phyloP scores from a whole-genome alignment of 176 grass and related monocot species.

The Triticum timopheevii region DNA sequence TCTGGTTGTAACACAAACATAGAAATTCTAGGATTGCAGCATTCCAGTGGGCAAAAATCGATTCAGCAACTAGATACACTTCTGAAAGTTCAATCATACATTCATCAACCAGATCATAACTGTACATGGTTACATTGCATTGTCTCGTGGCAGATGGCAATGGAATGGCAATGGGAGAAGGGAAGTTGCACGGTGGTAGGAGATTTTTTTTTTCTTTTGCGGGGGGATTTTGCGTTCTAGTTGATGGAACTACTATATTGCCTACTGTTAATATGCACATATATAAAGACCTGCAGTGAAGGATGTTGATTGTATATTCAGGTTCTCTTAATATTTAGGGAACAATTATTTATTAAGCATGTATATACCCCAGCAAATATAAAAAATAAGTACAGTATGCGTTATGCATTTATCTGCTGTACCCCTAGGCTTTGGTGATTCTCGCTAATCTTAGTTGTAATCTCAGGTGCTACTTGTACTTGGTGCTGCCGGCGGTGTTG shows the following conservation, averaged over 20 bases:
- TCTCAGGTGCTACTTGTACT: slow-evolving; percentile 95
- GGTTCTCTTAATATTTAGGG: background rate
- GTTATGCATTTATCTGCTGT: background rate
- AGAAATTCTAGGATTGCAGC: background rate
- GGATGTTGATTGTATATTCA: background rate
- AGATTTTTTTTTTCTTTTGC: background rate
- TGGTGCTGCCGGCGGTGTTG: slow-evolving; percentile 94
- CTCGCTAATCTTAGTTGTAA: slow-evolving; percentile 4
- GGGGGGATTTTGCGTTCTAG: background rate
- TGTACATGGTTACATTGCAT: background rate
- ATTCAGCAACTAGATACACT: background rate
- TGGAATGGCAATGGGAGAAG: background rate
- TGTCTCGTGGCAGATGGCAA: background rate
- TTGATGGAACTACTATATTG: background rate
- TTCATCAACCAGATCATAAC: background rate
- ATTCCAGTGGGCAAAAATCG: background rate
- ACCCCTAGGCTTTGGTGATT: background rate
- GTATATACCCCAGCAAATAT: background rate
- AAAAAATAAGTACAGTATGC: background rate
- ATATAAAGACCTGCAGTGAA: background rate
- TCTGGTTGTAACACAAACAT: background rate
- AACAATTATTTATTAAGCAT: background rate
- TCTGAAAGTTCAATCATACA: background rate
- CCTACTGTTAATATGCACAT: background rate
- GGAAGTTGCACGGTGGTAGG: background rate